phyloP scores from a whole-genome alignment of 257 asterid genomes.

The Penstemon eatonii region DNA sequence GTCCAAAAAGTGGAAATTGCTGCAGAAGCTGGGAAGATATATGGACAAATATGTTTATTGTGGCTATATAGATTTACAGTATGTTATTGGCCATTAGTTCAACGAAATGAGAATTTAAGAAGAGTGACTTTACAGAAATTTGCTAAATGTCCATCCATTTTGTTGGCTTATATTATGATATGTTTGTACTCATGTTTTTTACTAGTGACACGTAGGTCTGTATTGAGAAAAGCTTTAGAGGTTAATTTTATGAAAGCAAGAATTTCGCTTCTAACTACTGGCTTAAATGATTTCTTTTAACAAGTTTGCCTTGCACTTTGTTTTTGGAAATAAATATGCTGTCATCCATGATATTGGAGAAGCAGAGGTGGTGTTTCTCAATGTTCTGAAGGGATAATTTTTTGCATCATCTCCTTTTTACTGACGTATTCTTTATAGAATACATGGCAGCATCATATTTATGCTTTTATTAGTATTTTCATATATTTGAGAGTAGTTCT shows the following conservation, averaged over 20 bases:
- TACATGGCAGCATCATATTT: conserved; percentile 2
- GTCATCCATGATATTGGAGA: conserved; percentile 17
- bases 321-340: conserved; percentile 19
- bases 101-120: conserved; percentile 8
- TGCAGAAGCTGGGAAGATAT: conserved; percentile 15
- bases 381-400: conserved; percentile 9
- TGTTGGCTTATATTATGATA: not conserved
- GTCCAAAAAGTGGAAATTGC: conserved; percentile 6
- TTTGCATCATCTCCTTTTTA: not conserved
- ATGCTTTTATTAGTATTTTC: conserved; percentile 22
- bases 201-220: too few relatives aligned
- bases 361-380: conserved; percentile 4
- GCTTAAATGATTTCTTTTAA: conserved; percentile 2
- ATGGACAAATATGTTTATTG: not conserved
- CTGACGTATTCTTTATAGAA: conserved; percentile 9
- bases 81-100: conserved; percentile 9
- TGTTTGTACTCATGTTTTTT: not conserved
- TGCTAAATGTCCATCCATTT: not conserved
- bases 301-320: not conserved
- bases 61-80: not conserved
- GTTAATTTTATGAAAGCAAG: too few relatives aligned
- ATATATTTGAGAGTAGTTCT: conserved; percentile 21
- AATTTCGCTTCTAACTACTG: not conserved
- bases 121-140: not conserved
- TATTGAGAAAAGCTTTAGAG: too few relatives aligned